These are phyloP conservation scores for Xylona heveae DNA, from an alignment of 495 filamentous ascomycete species.

Conservation along the genomic window DNA sequence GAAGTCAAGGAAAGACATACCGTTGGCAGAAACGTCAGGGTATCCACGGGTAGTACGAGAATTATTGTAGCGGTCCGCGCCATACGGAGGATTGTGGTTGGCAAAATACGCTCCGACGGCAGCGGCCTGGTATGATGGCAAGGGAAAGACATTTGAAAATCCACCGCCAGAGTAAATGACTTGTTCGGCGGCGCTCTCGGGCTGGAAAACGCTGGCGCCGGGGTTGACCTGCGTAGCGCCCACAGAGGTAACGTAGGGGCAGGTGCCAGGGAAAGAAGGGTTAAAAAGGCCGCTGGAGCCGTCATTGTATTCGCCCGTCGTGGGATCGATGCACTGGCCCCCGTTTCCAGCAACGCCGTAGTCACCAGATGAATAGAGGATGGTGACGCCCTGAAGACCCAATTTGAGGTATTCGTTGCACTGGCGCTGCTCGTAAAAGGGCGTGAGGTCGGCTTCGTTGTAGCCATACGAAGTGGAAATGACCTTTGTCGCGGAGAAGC, in stretches of 20 bases:
- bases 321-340: constrained; percentile 9
- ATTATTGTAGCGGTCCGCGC: constrained; percentile 11
- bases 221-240: constrained; percentile 18
- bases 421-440: constrained; percentile 30
- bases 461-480: constrained; percentile 36
- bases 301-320: constrained; percentile 2
- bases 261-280: constrained; percentile 18
- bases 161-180: constrained; percentile 23
- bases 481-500: constrained; percentile 34
- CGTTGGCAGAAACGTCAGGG: constrained; percentile 16
- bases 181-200: constrained; percentile 13
- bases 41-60: constrained; percentile 15
- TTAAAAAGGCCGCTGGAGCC: constrained; percentile 14
- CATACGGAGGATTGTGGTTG: constrained; percentile 10
- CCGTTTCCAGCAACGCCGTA: constrained; percentile 16
- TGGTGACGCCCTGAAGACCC: constrained; percentile 20
- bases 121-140: constrained; percentile 18
- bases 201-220: constrained; percentile 13
- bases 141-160: constrained; percentile 22
- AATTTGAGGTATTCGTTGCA: constrained; percentile 23
- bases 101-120: constrained; percentile 13
- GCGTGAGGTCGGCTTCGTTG: constrained; percentile 27
- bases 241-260: constrained; percentile 24
- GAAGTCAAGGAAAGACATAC: no score
- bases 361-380: constrained; percentile 22